These are phyloP conservation scores for Xylaria sp. DNA, from an alignment of 2,329 filamentous ascomycete genomes.

Conservation along the genomic window DNA sequence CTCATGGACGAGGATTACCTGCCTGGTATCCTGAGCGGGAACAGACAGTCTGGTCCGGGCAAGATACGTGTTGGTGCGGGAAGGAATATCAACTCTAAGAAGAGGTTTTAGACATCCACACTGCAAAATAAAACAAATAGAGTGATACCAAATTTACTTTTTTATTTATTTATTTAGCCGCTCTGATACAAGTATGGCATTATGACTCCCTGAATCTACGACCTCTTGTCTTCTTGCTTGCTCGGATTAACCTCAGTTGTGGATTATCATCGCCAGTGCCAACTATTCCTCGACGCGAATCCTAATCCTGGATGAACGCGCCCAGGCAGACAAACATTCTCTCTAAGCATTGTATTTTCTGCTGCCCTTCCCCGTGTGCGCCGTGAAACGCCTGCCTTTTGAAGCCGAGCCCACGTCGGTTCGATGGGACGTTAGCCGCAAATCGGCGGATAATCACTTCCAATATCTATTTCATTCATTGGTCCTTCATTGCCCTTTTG, in stretches of 20 bases:
- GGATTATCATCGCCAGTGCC: not conserved
- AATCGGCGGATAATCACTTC: no score
- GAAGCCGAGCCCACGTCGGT: not conserved
- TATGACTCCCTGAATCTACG: not conserved
- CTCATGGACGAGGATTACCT: constrained; percentile 96
- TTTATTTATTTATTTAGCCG: not conserved
- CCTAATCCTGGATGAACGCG: not conserved
- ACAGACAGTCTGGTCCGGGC: constrained; percentile 69
- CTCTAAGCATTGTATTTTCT: not conserved
- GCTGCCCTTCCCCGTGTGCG: constrained; percentile 8
- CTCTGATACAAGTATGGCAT: no score
- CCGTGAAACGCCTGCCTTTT: constrained; percentile 31
- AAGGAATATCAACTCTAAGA: constrained; percentile 83
- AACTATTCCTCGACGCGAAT: not conserved
- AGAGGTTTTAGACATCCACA: constrained; percentile 52
- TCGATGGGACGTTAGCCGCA: no score
- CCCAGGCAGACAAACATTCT: no score
- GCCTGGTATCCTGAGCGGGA: constrained; percentile 83
- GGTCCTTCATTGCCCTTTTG: not conserved
- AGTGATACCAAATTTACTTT: constrained; percentile 36
- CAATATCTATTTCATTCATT: not conserved
- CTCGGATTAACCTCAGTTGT: not conserved
- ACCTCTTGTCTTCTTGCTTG: not conserved
- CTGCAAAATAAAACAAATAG: constrained; percentile 16
- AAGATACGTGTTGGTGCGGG: constrained; percentile 86